Conservation (phyloP, 352 stramenopile genomes). For the Phytophthora boehmeriae region DNA sequence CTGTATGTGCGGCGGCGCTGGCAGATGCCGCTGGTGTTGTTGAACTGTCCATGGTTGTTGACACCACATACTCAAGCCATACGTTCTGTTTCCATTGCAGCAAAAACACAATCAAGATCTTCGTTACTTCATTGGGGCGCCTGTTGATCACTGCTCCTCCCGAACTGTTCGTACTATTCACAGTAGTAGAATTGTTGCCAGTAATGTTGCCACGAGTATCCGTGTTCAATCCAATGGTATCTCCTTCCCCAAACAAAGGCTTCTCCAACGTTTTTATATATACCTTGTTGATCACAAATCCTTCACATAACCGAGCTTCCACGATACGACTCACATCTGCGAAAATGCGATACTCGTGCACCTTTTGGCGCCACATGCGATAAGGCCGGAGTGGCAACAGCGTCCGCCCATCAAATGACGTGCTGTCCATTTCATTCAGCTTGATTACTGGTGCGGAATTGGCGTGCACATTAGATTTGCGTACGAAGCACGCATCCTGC, state of each 20-base stretch:
- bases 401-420: conserved; percentile 68
- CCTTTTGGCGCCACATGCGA: conserved; percentile 87
- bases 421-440: conserved; percentile 70
- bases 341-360: conserved; percentile 89
- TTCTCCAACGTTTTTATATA: conserved; percentile 62
- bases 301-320: conserved; percentile 80
- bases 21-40: conserved; percentile 6
- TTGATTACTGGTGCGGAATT: conserved; percentile 72
- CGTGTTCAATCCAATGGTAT: not conserved
- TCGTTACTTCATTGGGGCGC: conserved; percentile 44
- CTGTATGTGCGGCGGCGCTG: conserved; percentile 8
- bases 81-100: conserved; percentile 91
- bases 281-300: conserved; percentile 85
- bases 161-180: conserved; percentile 5
- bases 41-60: conserved; percentile 61
- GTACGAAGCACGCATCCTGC: conserved; percentile 66
- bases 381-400: conserved; percentile 77
- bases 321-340: conserved; percentile 83
- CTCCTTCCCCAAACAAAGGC: conserved; percentile 23
- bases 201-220: conserved; percentile 11
- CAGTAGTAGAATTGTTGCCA: conserved; percentile 10
- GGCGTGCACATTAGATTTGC: conserved; percentile 69
- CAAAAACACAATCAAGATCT: conserved; percentile 83
- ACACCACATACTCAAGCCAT: conserved; percentile 89
- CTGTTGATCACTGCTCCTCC: not conserved